Base-by-base conservation (phyloP, 176 grass and related monocot species). In the Carex littledalei region DNA sequence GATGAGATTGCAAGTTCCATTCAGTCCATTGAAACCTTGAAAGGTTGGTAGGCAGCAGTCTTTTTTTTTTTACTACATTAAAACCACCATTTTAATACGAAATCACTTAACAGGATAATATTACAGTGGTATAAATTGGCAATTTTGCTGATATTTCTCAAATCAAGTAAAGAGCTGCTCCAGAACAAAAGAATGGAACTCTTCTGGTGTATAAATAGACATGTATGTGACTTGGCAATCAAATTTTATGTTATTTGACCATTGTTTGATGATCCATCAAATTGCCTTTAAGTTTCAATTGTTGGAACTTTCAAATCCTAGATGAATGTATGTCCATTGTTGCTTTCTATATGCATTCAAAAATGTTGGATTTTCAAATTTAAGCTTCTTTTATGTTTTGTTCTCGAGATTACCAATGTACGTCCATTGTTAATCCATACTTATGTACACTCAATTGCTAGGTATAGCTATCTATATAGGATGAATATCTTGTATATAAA, bases 1-100 rank as follows among this genome's bases (percentile, higher is more conserved):
- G 22, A 80, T 83, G 87, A 94, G 89, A 86, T 92, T 58, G 85
- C 81, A 83, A 70, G 49, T 55, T 92, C 81, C 54, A 87, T 97
- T 29, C 60, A 49, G 79, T 85, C 87, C 41, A 80, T 88, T 79
- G 17, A 13, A 63, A 53, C 57, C 12, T 79, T 94, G 85, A 35
- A 14, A 79, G 90, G 94, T 97, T 73, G 43, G 94, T 97, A 78
- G 43, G 60, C 62, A 63, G 13, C 73, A 11, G 2, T 20, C 22
- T 82, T 45, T 32, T 32, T 82, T 53, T 32, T 32, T 49, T 34
- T 10, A 63, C 32, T 64, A 63, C 9, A 50, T 53, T 6, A 84
- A 15, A 31, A 50, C 15, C 32, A 18, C 13, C 66, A 39, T 18
- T 68, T 49, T 72, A n/a, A 71, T 58, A n/a, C n/a, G 57, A 24